These are phyloP conservation scores for Austroboletus rostrupii DNA, from an alignment of 1,284 basidiomycete species.

Conservation along the genomic window DNA sequence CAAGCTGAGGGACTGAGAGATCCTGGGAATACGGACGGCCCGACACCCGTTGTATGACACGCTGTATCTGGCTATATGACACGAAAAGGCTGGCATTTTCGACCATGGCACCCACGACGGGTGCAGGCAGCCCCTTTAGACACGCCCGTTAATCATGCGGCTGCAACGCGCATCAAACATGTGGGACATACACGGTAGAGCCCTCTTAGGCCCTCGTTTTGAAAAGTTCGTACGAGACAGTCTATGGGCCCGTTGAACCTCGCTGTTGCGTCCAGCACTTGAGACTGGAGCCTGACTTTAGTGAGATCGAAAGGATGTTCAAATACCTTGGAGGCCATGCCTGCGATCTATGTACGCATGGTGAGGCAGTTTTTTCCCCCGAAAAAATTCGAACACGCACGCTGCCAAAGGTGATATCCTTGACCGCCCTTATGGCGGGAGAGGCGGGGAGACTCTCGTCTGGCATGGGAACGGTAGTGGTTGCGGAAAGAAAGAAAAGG, in stretches of 20 bases:
- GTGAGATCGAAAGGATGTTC: slow-evolving; percentile 74
- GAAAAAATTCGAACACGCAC: slow-evolving; percentile 29
- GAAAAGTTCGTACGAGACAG: slow-evolving; percentile 79
- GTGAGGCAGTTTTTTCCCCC: background rate
- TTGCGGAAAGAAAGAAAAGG: slow-evolving; percentile 3
- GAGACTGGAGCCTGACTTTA: slow-evolving; percentile 86
- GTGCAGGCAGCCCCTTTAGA: slow-evolving; percentile 83
- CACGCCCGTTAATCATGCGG: background rate
- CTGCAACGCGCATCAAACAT: background rate
- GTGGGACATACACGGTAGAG: slow-evolving; percentile 72
- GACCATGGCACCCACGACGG: slow-evolving; percentile 86
- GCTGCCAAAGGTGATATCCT: slow-evolving; percentile 51
- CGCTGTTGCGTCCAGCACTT: slow-evolving; percentile 68
- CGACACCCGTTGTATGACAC: slow-evolving; percentile 46
- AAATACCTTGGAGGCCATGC: slow-evolving; percentile 70
- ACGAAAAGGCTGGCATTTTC: slow-evolving; percentile 92
- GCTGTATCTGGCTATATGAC: slow-evolving; percentile 83
- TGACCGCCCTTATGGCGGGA: slow-evolving; percentile 31
- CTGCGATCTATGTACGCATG: slow-evolving; percentile 51
- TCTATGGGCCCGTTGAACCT: slow-evolving; percentile 83
- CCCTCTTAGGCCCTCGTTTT: slow-evolving; percentile 77
- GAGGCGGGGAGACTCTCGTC: slow-evolving; percentile 22
- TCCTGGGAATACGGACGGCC: slow-evolving; percentile 33
- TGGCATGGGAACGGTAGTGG: slow-evolving; percentile 15
- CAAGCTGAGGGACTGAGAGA: slow-evolving; percentile 67